Conservation (phyloP, 129 eudicot species). For the Solidago caesia region DNA sequence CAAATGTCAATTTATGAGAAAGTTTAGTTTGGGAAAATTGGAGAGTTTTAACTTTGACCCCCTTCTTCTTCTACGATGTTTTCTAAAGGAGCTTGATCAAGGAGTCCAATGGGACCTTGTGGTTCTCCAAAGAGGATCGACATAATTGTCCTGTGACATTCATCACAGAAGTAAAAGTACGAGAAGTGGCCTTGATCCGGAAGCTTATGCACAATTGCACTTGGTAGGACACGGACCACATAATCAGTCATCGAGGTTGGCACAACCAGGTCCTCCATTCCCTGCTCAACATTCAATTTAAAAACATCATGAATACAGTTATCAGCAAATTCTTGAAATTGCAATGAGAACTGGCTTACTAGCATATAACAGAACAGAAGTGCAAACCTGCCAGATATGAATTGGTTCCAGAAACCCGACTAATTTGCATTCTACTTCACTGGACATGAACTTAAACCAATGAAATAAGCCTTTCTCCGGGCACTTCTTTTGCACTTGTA, state of each 20-base stretch:
- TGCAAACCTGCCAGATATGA: slow-evolving; percentile 94
- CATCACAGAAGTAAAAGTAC: slow-evolving; percentile 61
- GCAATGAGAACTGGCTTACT: neutral
- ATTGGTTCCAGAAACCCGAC: slow-evolving; percentile 82
- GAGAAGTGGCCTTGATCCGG: slow-evolving; percentile 85
- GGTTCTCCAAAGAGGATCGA: slow-evolving; percentile 71
- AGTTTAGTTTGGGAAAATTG: slow-evolving; percentile 5
- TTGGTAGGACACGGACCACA: slow-evolving; percentile 64
- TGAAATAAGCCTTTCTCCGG: slow-evolving; percentile 61
- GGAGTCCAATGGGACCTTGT: slow-evolving; percentile 50
- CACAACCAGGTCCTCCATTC: slow-evolving; percentile 72
- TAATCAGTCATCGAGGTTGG: slow-evolving; percentile 70
- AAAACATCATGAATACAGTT: slow-evolving; percentile 2
- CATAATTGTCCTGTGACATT: slow-evolving; percentile 70
- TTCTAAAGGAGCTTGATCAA: slow-evolving; percentile 26
- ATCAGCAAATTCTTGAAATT: neutral
- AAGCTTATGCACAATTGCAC: slow-evolving; percentile 64
- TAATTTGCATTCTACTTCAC: slow-evolving; percentile 59
- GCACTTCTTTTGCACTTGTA: slow-evolving; percentile 68
- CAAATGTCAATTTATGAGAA: neutral
- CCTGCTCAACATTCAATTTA: slow-evolving; percentile 44
- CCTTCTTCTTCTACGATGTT: slow-evolving; percentile 26
- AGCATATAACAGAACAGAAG: neutral
- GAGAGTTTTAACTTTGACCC: neutral
- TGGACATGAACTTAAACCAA: slow-evolving; percentile 63